phyloP scores from a whole-genome alignment of 345 rosid genomes.

The Microcos paniculata region DNA sequence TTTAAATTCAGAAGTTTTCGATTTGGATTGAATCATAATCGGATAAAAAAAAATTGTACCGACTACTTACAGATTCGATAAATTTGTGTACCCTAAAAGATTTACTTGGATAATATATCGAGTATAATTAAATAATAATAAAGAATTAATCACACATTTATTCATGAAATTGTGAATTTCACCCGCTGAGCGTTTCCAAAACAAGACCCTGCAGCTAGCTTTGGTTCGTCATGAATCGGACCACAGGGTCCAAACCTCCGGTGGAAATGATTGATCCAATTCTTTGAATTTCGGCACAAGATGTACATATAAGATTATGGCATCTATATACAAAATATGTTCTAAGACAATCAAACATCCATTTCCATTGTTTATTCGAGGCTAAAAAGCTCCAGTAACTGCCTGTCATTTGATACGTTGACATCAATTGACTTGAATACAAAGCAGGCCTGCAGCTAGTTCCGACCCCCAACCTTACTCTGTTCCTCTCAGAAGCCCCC shows the following conservation, averaged over 20 bases:
- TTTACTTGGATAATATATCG: too few species aligned
- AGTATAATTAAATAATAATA: too few species aligned
- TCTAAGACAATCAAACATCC: not conserved
- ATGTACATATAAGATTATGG: not conserved
- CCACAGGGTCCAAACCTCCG: not conserved
- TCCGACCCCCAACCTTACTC: not conserved
- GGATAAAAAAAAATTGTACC: too few species aligned
- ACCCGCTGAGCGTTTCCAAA: too few species aligned
- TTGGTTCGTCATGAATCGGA: not conserved
- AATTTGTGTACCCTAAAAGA: too few species aligned
- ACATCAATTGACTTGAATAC: not conserved
- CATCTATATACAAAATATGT: not conserved
- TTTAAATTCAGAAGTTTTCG: too few species aligned
- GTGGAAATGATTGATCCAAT: not conserved
- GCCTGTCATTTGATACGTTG: too few species aligned
- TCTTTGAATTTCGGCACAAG: not conserved
- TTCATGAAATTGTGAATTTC: too few species aligned
- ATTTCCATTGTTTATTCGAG: not conserved
- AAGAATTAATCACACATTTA: not conserved
- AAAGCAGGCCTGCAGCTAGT: not conserved
- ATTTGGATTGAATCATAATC: too few species aligned
- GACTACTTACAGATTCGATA: too few species aligned
- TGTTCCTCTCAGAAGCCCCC: not conserved
- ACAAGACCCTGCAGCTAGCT: not conserved
- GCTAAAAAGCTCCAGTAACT: not conserved